phyloP scores from a whole-genome alignment of 345 rosid species.

The Lepidium didymum region DNA sequence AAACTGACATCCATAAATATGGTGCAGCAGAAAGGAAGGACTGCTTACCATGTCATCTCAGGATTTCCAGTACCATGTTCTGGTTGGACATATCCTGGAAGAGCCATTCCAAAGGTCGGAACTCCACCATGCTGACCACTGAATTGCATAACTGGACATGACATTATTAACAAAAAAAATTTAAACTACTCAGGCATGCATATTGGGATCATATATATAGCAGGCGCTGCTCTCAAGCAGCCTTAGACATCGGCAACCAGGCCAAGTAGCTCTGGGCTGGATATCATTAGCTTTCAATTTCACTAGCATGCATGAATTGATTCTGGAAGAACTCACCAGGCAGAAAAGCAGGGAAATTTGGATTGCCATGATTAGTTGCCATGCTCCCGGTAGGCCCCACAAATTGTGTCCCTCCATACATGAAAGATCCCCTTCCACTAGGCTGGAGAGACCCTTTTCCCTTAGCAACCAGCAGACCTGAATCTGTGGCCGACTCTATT shows the following conservation, averaged over 20 bases:
- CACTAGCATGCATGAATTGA: constrained; percentile 1
- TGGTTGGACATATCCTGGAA: constrained; percentile 52
- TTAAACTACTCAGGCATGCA: background rate
- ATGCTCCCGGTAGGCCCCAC: constrained; percentile 59
- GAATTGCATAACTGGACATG: constrained; percentile 60
- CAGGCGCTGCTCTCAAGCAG: background rate
- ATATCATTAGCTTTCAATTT: no score
- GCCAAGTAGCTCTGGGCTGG: no score
- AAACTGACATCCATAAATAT: background rate
- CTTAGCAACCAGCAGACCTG: constrained; percentile 52
- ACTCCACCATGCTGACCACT: constrained; percentile 93
- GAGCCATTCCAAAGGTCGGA: constrained; percentile 94
- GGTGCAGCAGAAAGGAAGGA: background rate
- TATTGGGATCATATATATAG: background rate
- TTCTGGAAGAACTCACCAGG: constrained; percentile 45
- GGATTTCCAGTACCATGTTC: constrained; percentile 86
- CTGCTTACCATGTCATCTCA: constrained; percentile 84
- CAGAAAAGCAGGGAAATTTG: constrained; percentile 74
- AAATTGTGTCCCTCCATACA: constrained; percentile 64
- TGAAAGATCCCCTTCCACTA: constrained; percentile 60
- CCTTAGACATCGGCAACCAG: no score
- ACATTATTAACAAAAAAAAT: background rate
- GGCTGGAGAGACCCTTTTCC: constrained; percentile 62
- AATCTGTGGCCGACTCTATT: constrained; percentile 49
- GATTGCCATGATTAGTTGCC: constrained; percentile 63